Evolutionary conservation across 805 yeast genomes (phyloP), one percentile per base, ranked within the genome.

Genomic region (Brettanomyces anomalus): DNA sequence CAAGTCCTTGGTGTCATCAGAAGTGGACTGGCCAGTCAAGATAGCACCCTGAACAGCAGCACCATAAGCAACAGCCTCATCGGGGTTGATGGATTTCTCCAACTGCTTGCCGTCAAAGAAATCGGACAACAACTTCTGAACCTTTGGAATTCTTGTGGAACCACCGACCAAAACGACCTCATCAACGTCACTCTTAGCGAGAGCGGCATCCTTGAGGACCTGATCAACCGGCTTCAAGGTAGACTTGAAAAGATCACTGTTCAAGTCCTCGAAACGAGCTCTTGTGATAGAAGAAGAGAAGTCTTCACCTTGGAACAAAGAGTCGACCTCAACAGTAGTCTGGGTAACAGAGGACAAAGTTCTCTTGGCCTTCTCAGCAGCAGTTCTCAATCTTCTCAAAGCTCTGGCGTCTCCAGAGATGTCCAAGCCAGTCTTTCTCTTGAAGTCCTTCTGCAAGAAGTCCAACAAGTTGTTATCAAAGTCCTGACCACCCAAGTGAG

Each of bases 41-140:
- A 90, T 86, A 66, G 97, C 97, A 76, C 96, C 97, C 77, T 89
- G 97, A 61, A 89, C 97, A 63, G 97, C 97, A 63, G 97, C 97
- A 82, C 97, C 97, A 78, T 87, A 87, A 63, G 96, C 97, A 69
- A 88, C 97, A 65, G 97, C 97, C 78, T 88, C 97, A 76, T 88
- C 97, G 56, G 97, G 97, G 88, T 88, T 88, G 71, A 88, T 89
- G 55, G 95, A 83, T 76, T 86, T 89, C 74, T 86, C 93, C 68
- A 87, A 85, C 71, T 86, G 89, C 78, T 89, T 89, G 70, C 97
- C 97, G 63, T 87, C 93, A 61, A 88, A 88, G 85, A 78, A 88
- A 72, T 88, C 96, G 51, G 94, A 81, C 54, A 88, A 81, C 68
- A 88, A 75, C 71, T 85, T 86, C 74, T 89, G 96, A 66, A 89